phyloP scores from a whole-genome alignment of 768 basidiomycete species.

The Butyriboletus loyo region DNA sequence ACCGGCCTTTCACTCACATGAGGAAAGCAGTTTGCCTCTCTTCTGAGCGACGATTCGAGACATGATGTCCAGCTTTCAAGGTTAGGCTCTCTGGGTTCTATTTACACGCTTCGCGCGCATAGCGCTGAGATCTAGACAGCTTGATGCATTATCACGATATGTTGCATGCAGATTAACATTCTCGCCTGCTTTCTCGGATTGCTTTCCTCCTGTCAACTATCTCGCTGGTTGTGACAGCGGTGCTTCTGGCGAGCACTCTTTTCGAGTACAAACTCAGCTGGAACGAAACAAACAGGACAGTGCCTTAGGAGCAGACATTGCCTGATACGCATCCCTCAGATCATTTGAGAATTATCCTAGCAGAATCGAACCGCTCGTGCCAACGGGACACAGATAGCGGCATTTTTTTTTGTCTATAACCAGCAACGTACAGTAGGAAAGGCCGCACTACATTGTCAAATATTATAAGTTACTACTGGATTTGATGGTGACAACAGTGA shows the following conservation, averaged over 20 bases:
- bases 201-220: background rate
- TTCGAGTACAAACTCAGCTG: background rate
- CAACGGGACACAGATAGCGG: background rate
- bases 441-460: conserved; percentile 9
- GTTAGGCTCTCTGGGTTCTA: background rate
- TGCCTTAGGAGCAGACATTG: background rate
- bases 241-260: background rate
- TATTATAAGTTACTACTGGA: conserved; percentile 20
- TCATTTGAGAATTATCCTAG: background rate
- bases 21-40: background rate
- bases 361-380: background rate
- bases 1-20: background rate
- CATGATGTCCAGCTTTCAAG: background rate
- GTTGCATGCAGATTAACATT: background rate
- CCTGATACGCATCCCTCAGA: background rate
- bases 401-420: background rate
- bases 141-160: background rate
- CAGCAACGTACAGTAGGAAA: background rate
- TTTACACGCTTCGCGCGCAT: background rate
- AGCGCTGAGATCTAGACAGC: background rate
- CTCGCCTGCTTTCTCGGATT: background rate
- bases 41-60: background rate
- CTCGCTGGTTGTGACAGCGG: background rate
- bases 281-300: background rate
- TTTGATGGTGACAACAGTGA: background rate